These are phyloP conservation scores for Teratosphaeria destructans DNA, from an alignment of 2,329 filamentous ascomycete genomes.

Conservation along the genomic window DNA sequence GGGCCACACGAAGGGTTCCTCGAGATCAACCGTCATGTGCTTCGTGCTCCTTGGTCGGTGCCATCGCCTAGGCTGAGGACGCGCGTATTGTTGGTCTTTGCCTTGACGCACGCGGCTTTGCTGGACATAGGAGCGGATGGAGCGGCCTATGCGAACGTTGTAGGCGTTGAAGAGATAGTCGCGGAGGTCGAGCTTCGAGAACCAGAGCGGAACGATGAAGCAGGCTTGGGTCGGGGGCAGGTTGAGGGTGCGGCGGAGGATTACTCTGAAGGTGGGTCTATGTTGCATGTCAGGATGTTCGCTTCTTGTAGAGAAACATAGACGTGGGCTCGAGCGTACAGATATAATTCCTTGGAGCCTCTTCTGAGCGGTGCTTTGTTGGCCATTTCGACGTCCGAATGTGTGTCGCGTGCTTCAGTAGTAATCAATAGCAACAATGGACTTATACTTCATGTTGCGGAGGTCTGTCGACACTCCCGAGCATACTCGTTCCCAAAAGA, in stretches of 20 bases:
- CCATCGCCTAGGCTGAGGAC: slow-evolving; percentile 35
- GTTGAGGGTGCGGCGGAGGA: slow-evolving; percentile 62
- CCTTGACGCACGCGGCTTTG: slow-evolving; percentile 53
- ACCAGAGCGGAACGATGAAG: slow-evolving; percentile 81
- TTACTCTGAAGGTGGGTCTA: slow-evolving; percentile 73
- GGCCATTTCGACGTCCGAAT: background rate
- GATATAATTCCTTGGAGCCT: slow-evolving; percentile 26
- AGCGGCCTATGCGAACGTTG: slow-evolving; percentile 54
- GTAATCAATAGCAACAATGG: background rate
- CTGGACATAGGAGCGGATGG: slow-evolving; percentile 71
- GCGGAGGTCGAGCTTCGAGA: slow-evolving; percentile 93
- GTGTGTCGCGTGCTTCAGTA: background rate
- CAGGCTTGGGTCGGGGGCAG: slow-evolving; percentile 72
- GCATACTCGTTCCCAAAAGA: background rate
- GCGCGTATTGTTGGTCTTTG: slow-evolving; percentile 11
- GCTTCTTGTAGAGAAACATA: background rate
- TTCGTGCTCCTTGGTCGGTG: slow-evolving; percentile 67
- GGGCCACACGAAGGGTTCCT: slow-evolving; percentile 81
- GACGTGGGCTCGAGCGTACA: slow-evolving; percentile 16
- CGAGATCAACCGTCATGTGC: slow-evolving; percentile 90
- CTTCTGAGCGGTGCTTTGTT: slow-evolving; percentile 17
- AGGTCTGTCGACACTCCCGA: background rate
- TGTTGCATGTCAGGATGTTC: background rate
- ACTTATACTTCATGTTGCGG: background rate
- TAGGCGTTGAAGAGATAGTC: slow-evolving; percentile 90